These are phyloP conservation scores for Rhexocercosporidium sp. DNA, from an alignment of 2,329 filamentous ascomycete species.

Conservation along the genomic window DNA sequence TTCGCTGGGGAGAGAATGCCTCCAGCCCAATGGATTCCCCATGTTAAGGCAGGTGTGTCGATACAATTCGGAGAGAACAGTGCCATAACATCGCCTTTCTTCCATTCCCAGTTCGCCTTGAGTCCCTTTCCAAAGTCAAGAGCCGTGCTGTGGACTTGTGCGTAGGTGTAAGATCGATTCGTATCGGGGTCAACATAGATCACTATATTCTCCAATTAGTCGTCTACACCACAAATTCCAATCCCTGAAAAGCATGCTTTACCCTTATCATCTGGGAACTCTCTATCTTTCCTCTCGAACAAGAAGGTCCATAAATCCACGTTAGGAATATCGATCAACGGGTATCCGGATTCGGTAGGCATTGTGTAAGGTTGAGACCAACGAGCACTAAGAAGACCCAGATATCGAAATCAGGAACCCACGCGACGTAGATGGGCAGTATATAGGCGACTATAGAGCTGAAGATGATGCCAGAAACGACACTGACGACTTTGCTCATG, in stretches of 20 bases:
- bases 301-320: constrained; percentile 80
- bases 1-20: constrained; percentile 86
- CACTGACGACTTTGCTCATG: constrained; percentile 30
- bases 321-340: constrained; percentile 68
- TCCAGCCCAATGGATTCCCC: constrained; percentile 83
- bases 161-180: constrained; percentile 70
- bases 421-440: constrained; percentile 34
- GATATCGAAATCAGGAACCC: constrained; percentile 37
- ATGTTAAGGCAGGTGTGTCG: constrained; percentile 78
- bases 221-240: neutral
- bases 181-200: constrained; percentile 80
- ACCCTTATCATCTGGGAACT: constrained; percentile 78
- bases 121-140: constrained; percentile 82
- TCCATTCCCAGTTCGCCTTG: constrained; percentile 75
- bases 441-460: constrained; percentile 28
- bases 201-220: constrained; percentile 53
- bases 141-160: constrained; percentile 67
- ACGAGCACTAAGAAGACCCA: constrained; percentile 35
- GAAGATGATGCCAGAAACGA: constrained; percentile 35
- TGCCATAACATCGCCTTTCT: constrained; percentile 81
- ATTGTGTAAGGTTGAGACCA: constrained; percentile 38
- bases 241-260: constrained; percentile 30
- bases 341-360: constrained; percentile 38
- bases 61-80: constrained; percentile 87
- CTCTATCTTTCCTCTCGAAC: constrained; percentile 70